phyloP scores from a whole-genome alignment of 148 eudicot species.

The Mesembryanthemum crystallinum region DNA sequence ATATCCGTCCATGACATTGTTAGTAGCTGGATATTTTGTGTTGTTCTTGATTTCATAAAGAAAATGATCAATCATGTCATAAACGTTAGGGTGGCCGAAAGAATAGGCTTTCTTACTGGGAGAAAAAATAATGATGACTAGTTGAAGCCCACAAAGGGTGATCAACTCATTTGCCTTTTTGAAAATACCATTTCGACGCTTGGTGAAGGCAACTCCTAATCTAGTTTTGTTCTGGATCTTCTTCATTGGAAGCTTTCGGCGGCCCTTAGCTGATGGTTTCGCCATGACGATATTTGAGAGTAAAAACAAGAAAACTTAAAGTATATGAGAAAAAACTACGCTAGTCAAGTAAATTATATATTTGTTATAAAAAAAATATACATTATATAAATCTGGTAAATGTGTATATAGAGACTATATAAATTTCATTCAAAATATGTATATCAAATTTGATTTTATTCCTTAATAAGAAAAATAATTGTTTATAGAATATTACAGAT shows the following conservation, averaged over 20 bases:
- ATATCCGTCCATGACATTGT: neutral
- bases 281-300: neutral
- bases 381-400: too few relatives aligned
- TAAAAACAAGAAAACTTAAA: neutral
- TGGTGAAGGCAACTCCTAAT: slow-evolving; percentile 32
- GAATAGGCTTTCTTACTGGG: slow-evolving; percentile 28
- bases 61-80: slow-evolving; percentile 9
- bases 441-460: too few relatives aligned
- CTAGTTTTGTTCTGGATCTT: slow-evolving; percentile 25
- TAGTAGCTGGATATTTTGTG: neutral
- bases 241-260: slow-evolving; percentile 13
- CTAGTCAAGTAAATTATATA: too few relatives aligned
- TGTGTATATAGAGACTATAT: too few relatives aligned
- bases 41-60: too few relatives aligned
- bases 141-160: slow-evolving; percentile 23
- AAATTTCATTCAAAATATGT: too few relatives aligned
- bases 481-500: too few relatives aligned
- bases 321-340: neutral
- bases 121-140: slow-evolving; percentile 25
- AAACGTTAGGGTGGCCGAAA: slow-evolving; percentile 30
- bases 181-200: slow-evolving; percentile 28
- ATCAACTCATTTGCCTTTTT: slow-evolving; percentile 32
- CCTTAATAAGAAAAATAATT: too few relatives aligned
- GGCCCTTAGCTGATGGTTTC: slow-evolving; percentile 14
- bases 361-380: too few relatives aligned